Conservation (phyloP, 306 rosid species). For the Macrotyloma uniflorum region DNA sequence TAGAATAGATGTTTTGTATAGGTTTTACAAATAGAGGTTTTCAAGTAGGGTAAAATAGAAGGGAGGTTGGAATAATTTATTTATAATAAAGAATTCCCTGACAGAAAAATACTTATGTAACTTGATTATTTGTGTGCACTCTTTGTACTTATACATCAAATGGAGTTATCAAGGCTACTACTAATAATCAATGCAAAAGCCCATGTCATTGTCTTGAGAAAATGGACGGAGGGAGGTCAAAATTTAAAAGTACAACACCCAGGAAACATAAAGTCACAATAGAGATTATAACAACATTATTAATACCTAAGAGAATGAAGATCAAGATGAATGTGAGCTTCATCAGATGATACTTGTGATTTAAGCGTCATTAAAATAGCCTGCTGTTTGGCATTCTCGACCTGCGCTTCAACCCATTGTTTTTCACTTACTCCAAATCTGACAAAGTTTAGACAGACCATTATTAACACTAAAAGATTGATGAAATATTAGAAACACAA, state of each 20-base stretch:
- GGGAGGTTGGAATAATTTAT: background rate
- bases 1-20: background rate
- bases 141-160: slow-evolving; percentile 8
- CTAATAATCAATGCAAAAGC: slow-evolving; percentile 22
- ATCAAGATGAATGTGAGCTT: slow-evolving; percentile 98
- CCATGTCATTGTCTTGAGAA: slow-evolving; percentile 15
- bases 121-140: slow-evolving; percentile 4
- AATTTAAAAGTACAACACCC: slow-evolving; percentile 28
- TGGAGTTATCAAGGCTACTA: slow-evolving; percentile 11
- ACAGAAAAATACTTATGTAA: slow-evolving; percentile 19
- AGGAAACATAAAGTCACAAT: slow-evolving; percentile 13
- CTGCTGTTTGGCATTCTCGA: slow-evolving; percentile 95
- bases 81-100: background rate
- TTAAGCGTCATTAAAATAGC: slow-evolving; percentile 81
- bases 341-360: slow-evolving; percentile 93
- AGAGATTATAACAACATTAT: slow-evolving; percentile 31
- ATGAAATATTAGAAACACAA: slow-evolving; percentile 18
- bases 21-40: background rate
- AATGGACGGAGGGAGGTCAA: background rate
- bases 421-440: slow-evolving; percentile 99
- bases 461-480: slow-evolving; percentile 23
- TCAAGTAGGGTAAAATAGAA: background rate
- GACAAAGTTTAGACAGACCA: slow-evolving; percentile 37
- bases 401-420: slow-evolving; percentile 99
- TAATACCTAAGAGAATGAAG: slow-evolving; percentile 88